Evolutionary conservation across 306 rosid genomes (phyloP), one percentile per base, ranked within the genome.

Genomic region (Inga leiocalycina): DNA sequence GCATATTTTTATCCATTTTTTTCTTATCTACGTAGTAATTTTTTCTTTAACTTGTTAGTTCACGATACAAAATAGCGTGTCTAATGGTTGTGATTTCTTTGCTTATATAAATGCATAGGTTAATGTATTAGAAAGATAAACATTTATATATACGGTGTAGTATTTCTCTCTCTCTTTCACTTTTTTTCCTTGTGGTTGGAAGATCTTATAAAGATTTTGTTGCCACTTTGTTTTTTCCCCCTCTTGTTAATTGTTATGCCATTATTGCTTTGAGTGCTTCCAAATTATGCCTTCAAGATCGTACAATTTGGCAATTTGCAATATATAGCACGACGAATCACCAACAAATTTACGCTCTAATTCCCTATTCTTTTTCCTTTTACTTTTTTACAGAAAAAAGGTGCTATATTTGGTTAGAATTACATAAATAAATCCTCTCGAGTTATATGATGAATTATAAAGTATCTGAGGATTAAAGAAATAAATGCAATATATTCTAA

Each of bases 31-130:
- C 24, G 46, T 57, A 57, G 72, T 75, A 6, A 45, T 84, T 22
- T 41, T 77, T 54, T 19, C 20, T 43, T 65, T 43, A 41, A 56
- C 51, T 80, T 66, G 10, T 81, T 82, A 76, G 84, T 81, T 83
- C 71, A 80, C 59, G 27, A 45, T 24, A 62, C 32, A 76, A 65
- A 32, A 65, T 86, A 86, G 90, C 74, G 85, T 89, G 85, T 56
- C 84, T 83, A 68, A 73, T 84, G 88, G 81, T 85, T 79, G 59
- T 87, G 91, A 75, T 87, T 89, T 76, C 89, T 65, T 86, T 85
- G 85, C 86, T 37, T 71, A 71, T 75, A 75, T 75, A 32, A 81
- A 82, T 76, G 87, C 84, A 82, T 80, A 67, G 84, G 85, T 54
- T 64, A 67, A 84, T 74, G 41, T 72, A 81, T 76, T n/a, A 49